Conservation (phyloP, 176 grass and related monocot genomes). For the Poa pratensis region DNA sequence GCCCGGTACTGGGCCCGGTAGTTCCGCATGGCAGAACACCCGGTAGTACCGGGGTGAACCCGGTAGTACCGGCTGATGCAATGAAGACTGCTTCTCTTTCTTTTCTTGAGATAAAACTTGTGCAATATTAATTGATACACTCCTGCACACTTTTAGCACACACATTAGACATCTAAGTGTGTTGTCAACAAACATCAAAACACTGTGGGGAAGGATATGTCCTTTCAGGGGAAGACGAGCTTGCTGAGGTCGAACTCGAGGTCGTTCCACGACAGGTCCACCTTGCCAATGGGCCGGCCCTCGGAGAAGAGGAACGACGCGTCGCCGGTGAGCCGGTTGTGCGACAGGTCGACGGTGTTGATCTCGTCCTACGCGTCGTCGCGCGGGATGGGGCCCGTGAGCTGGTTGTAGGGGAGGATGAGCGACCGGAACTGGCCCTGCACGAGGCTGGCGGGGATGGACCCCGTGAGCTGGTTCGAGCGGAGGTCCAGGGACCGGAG, state of each 20-base stretch:
- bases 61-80: too few relatives aligned
- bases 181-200: too few relatives aligned
- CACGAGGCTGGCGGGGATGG: conserved; percentile 59
- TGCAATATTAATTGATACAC: too few relatives aligned
- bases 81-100: too few relatives aligned
- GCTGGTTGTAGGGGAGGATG: conserved; percentile 60
- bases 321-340: conserved; percentile 73
- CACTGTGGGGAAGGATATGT: too few relatives aligned
- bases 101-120: too few relatives aligned
- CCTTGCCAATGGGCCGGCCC: conserved; percentile 52
- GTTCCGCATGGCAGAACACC: too few relatives aligned
- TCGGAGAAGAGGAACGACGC: conserved; percentile 58
- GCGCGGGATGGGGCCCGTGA: conserved; percentile 62
- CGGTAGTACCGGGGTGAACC: too few relatives aligned
- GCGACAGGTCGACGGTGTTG: conserved; percentile 64
- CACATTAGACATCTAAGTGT: too few relatives aligned
- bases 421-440: conserved; percentile 56
- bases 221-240: conserved; percentile 55
- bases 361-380: conserved; percentile 62
- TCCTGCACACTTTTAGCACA: too few relatives aligned
- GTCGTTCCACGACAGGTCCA: conserved; percentile 81
- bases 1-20: too few relatives aligned
- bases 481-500: conserved; percentile 60
- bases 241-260: conserved; percentile 72
- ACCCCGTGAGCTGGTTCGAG: conserved; percentile 52